phyloP scores from a whole-genome alignment of 495 filamentous ascomycete genomes.

The Immersiella caudata region DNA sequence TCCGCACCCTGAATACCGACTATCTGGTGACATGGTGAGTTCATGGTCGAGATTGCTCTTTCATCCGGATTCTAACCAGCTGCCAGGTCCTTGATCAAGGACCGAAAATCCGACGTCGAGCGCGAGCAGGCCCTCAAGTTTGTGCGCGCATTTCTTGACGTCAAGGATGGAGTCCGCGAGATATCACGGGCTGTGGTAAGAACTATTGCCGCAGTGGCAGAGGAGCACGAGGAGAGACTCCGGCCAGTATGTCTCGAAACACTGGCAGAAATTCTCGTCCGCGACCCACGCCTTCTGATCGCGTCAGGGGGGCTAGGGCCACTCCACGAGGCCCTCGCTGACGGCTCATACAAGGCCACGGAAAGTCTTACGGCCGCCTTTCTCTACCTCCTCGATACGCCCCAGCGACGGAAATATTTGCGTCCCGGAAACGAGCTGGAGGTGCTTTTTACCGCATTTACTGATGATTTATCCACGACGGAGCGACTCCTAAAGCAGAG shows the following conservation, averaged over 20 bases:
- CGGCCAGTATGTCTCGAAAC: conserved; percentile 90
- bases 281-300: conserved; percentile 76
- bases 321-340: conserved; percentile 81
- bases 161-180: conserved; percentile 88
- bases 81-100: conserved; percentile 79
- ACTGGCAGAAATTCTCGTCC: conserved; percentile 84
- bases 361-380: conserved; percentile 84
- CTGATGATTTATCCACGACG: conserved; percentile 72
- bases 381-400: conserved; percentile 84
- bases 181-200: conserved; percentile 84
- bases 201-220: conserved; percentile 86
- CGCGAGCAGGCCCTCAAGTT: conserved; percentile 97
- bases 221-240: conserved; percentile 84
- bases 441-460: conserved; percentile 84
- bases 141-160: conserved; percentile 90
- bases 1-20: conserved; percentile 85
- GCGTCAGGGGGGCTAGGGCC: conserved; percentile 79
- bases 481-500: conserved; percentile 82
- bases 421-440: conserved; percentile 78
- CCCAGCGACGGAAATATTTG: conserved; percentile 75
- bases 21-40: conserved; percentile 77
- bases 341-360: conserved; percentile 88
- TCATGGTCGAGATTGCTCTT: not conserved
- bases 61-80: not conserved
- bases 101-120: conserved; percentile 93